These are phyloP conservation scores for Malus sieversii DNA, from an alignment of 306 rosid species.

Conservation along the genomic window DNA sequence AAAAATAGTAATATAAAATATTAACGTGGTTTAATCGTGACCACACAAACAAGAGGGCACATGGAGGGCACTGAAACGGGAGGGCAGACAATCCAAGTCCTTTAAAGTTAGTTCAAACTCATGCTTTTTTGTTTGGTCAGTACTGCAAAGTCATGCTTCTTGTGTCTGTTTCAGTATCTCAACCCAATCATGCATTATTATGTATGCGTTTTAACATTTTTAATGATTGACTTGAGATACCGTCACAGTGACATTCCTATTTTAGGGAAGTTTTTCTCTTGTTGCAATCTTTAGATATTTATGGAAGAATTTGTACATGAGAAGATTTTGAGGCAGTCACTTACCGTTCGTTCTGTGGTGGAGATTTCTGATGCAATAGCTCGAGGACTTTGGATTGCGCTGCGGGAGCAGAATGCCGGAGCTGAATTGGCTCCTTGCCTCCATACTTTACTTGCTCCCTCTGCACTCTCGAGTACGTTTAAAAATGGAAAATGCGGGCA, in stretches of 20 bases:
- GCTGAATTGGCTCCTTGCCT: neutral
- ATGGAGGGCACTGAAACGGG: too few relatives aligned
- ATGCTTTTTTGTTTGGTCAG: neutral
- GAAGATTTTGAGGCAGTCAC: neutral
- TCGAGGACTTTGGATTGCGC: neutral
- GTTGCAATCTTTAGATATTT: neutral
- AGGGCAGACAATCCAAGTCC: too few relatives aligned
- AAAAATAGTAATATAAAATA: too few relatives aligned
- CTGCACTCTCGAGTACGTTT: neutral
- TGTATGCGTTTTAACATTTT: too few relatives aligned
- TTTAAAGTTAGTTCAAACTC: neutral
- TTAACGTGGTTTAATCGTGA: too few relatives aligned
- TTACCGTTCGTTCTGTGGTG: constrained; percentile 11
- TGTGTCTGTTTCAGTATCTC: neutral
- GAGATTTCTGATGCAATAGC: constrained; percentile 21
- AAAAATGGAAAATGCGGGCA: constrained; percentile 3
- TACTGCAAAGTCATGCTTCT: neutral
- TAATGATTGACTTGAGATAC: too few relatives aligned
- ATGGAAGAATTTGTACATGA: neutral
- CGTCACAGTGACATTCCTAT: too few relatives aligned
- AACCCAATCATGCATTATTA: too few relatives aligned
- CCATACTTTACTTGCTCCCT: neutral
- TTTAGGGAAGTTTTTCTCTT: neutral
- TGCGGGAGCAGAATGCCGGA: neutral
- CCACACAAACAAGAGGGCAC: too few relatives aligned